Base-by-base conservation (phyloP, 495 filamentous ascomycete genomes). In the Trichoderma asperelloides region DNA sequence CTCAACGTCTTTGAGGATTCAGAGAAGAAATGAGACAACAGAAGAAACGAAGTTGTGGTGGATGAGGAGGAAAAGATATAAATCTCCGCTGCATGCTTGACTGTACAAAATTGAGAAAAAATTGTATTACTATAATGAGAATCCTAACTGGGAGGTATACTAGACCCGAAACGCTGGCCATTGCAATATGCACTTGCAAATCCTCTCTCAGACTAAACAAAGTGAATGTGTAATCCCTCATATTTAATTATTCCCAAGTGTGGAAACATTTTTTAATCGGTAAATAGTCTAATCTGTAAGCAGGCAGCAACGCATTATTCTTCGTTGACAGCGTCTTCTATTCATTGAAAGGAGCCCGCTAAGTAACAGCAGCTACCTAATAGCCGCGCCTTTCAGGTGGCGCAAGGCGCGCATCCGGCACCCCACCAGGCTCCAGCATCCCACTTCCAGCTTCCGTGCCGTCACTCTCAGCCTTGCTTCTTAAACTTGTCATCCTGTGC, bases 1-100 rank as follows among this genome's bases (percentile, higher is more conserved):
- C 76, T 98, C 76, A 98, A 98, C 72, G 91, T 98, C 72, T 89
- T 82, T 67, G 84, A 88, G 69, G 83, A 86, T n/a, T 63, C 83
- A 73, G 70, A 70, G 55, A 73, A 75, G 65, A 74, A 75, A 72
- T 71, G 40, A 62, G 69, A 15, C 57, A 21, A 60, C 4, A 5
- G 21, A 30, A 64, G 33, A 57, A 40, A 68, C 43, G 68, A 37
- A 33, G 30, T 7, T 37, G 67, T 40, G 66, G 63, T 64, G 60
- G 65, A 70, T 66, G 66, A 62, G 28, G 49, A 64, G 41, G 70
- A 69, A 69, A 37, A 63, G 33, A 37, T 3, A 7, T 37, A 37
- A 79, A 78, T 82, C 78, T 78, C 80, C 73, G 70, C 80, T 81
- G 78, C 79, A 78, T 74, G 70, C 75, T 71, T 70, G 69, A 28